Conservation (phyloP, 257 asterid genomes). For the Handroanthus guayacan region DNA sequence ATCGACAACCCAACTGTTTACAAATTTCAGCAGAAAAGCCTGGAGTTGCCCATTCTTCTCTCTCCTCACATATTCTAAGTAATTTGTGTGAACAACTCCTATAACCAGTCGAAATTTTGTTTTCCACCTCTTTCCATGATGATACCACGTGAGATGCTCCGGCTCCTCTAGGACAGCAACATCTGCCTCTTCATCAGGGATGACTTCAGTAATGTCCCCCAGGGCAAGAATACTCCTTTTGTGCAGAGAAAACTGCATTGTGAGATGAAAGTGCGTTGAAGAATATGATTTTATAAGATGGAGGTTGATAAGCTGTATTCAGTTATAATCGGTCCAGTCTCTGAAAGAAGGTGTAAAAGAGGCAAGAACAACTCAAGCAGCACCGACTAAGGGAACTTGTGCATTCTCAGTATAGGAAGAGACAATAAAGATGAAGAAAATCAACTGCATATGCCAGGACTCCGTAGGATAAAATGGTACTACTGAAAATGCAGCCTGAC, state of each 20-base stretch:
- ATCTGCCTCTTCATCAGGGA: conserved; percentile 94
- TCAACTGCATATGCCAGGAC: conserved; percentile 9
- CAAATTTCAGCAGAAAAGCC: conserved; percentile 76
- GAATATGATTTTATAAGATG: conserved; percentile 20
- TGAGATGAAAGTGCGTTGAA: conserved; percentile 6
- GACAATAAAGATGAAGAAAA: conserved; percentile 7
- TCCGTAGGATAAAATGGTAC: conserved; percentile 22
- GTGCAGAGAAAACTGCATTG: conserved; percentile 75
- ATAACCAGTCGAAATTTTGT: conserved; percentile 77
- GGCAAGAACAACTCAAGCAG: neutral
- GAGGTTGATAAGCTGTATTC: neutral
- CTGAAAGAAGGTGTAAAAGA: conserved; percentile 4
- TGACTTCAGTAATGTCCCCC: conserved; percentile 89
- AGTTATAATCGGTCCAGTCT: neutral
- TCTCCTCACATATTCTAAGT: conserved; percentile 88
- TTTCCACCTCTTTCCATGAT: conserved; percentile 98
- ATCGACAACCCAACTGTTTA: conserved; percentile 91
- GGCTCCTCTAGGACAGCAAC: conserved; percentile 99
- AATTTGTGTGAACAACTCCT: conserved; percentile 96
- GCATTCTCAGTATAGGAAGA: neutral
- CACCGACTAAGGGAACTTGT: too few species aligned
- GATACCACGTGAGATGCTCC: conserved; percentile 99
- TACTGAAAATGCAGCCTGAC: neutral
- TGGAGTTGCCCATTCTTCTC: conserved; percentile 79
- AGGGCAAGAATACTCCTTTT: conserved; percentile 94